phyloP scores from a whole-genome alignment of 2,329 filamentous ascomycete species.

The Grosmannia clavigera region DNA sequence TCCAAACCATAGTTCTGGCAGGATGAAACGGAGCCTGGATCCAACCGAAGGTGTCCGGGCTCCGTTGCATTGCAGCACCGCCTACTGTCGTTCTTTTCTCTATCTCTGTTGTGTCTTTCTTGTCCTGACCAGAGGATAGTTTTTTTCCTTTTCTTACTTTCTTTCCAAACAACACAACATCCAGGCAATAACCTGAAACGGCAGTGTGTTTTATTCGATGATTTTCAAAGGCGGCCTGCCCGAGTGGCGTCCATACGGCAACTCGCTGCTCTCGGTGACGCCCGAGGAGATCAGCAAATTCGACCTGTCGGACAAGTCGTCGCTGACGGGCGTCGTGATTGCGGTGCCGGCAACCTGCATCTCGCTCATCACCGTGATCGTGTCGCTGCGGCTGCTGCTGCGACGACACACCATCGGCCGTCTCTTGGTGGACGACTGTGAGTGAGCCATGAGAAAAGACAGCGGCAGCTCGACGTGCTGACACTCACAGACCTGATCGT shows the following conservation, averaged over 20 bases:
- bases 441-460: not conserved
- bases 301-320: conserved; percentile 14
- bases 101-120: too few species aligned
- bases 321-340: conserved; percentile 4
- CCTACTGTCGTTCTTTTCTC: too few species aligned
- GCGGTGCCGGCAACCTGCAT: conserved; percentile 12
- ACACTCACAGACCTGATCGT: conserved; percentile 10
- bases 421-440: conserved; percentile 15
- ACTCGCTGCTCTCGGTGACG: not conserved
- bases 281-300: conserved; percentile 10
- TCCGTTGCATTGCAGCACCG: too few species aligned
- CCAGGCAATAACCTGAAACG: too few species aligned
- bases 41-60: too few species aligned
- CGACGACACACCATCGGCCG: conserved; percentile 11
- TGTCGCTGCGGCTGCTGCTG: conserved; percentile 11
- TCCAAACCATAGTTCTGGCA: too few species aligned
- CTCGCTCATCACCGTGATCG: conserved; percentile 12
- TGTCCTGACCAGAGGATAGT: too few species aligned
- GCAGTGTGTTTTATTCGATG: too few species aligned
- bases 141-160: not conserved
- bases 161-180: too few species aligned
- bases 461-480: too few species aligned
- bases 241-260: not conserved
- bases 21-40: too few species aligned
- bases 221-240: not conserved